Conservation (phyloP, 73 alveolate species). For the Vitrella brassicaformis region DNA sequence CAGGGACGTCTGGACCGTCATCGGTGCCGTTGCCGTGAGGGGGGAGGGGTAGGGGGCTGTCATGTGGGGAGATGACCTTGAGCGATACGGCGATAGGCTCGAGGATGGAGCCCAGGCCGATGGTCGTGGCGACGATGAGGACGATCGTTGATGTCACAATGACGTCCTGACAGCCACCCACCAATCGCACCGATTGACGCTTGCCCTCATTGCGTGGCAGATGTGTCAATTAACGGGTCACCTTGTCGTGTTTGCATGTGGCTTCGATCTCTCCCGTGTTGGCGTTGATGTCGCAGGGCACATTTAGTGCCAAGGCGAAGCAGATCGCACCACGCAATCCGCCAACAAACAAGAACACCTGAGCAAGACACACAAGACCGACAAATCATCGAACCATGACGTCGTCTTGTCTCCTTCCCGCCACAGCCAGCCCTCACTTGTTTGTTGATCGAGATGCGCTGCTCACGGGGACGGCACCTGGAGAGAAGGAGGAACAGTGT, state of each 20-base stretch:
- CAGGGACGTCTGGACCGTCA: too few species aligned
- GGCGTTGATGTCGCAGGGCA: too few species aligned
- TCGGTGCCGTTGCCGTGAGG: too few species aligned
- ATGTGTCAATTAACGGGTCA: too few species aligned
- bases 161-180: too few species aligned
- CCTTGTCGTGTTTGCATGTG: background rate
- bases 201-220: too few species aligned
- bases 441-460: background rate
- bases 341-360: slow-evolving; percentile 20
- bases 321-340: slow-evolving; percentile 43
- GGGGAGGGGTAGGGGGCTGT: too few species aligned
- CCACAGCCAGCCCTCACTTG: too few species aligned
- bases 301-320: slow-evolving; percentile 20
- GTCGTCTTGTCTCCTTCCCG: too few species aligned
- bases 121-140: background rate
- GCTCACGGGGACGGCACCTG: background rate
- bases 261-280: background rate
- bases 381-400: too few species aligned
- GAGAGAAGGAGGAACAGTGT: background rate
- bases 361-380: background rate
- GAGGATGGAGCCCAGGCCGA: background rate
- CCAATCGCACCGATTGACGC: too few species aligned
- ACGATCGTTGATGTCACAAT: background rate
- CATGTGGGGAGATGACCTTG: too few species aligned
- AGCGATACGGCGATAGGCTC: background rate